Percentiles rank a stretch among this genome's conserved stretches.
These are phyloP conservation scores for Pseudocercospora vitis DNA, from an alignment of 2,329 filamentous ascomycete species.

Conservation along the genomic window DNA sequence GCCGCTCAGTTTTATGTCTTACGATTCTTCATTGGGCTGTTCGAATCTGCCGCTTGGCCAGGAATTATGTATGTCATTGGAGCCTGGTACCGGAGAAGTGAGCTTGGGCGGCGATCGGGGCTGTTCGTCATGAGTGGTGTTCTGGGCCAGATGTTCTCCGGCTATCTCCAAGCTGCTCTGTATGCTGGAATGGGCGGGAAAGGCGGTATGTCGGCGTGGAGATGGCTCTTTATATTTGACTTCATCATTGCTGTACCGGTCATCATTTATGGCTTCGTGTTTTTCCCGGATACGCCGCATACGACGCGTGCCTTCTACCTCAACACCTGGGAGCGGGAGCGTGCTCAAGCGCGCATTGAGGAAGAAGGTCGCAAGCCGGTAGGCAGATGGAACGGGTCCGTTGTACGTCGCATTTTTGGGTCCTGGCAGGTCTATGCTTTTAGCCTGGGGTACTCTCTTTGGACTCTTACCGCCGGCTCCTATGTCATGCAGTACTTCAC, in stretches of 20 bases:
- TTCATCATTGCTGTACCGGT: constrained; percentile 8
- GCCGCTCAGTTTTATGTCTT: background rate
- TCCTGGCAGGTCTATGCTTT: constrained; percentile 14
- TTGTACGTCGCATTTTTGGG: constrained; percentile 8
- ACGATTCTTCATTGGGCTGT: background rate
- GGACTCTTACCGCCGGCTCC: constrained; percentile 3
- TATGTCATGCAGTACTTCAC: constrained; percentile 14
- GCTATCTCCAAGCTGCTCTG: constrained; percentile 10
- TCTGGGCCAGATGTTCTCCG: constrained; percentile 7
- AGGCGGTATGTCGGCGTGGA: constrained; percentile 10
- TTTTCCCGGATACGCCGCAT: constrained; percentile 3
- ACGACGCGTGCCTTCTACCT: background rate
- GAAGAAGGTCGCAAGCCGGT: constrained; percentile 4
- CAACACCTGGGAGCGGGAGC: constrained; percentile 11
- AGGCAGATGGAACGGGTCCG: background rate
- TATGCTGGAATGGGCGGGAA: constrained; percentile 8
- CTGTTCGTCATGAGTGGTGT: constrained; percentile 3
- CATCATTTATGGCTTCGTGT: constrained; percentile 4
- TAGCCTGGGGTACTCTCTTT: constrained; percentile 1
- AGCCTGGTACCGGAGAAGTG: constrained; percentile 8
- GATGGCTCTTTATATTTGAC: constrained; percentile 14
- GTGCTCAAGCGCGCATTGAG: background rate
- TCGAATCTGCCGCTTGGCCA: background rate
- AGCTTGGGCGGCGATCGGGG: constrained; percentile 2
- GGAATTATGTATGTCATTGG: constrained; percentile 5